Base-by-base conservation (phyloP, 75 land plant genomes). In the Pinus tabuliformis region DNA sequence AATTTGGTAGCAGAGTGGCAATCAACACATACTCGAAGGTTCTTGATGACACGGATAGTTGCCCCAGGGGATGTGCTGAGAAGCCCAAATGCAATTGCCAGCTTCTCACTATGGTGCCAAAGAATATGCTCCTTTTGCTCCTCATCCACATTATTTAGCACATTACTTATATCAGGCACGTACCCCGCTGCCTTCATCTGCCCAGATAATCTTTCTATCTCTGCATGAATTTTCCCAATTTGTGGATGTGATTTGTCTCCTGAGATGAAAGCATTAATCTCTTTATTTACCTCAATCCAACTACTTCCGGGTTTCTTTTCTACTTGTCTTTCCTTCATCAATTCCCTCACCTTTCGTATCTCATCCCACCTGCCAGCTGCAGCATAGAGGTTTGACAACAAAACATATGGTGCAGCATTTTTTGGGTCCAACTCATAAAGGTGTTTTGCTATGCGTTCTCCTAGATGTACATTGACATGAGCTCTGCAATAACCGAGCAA, bases 251-350 rank as follows among this genome's bases (percentile, higher is more conserved):
- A 75, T 49, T 28, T 24, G 37, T 84, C 86, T 56, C 82, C 89
- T 33, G 84, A 77, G 56, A 84, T 74, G 77, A 88, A 88, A 1
- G 78, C 73, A 61, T 87, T 77, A 17, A 78, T 74, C 42, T 45
- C 16, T 26, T 75, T 62, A 16, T 73, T 79, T 57, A 79, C 76
- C 59, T 87, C 84, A 58, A 84, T 82, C 89, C 89, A 87, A 65
- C 86, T 87, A 71, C 86, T 79, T 17, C 84, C 89, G 5, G 86
- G 89, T 62, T 87, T 77, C 78, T 87, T 87, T 58, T 78, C 81
- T 2, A 77, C 79, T 15, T 81, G 81, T 18, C 57, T 78, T 36
- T 75, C 73, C 33, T 78, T 83, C 88, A 86, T 88, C 22, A 62
- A 16, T 36, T 17, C 62, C 75, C 58, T 39, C 26, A 82, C 66